Evolutionary conservation across 495 filamentous ascomycete species (phyloP).

Genomic region (Melanomma pulvis-pyrius): DNA sequence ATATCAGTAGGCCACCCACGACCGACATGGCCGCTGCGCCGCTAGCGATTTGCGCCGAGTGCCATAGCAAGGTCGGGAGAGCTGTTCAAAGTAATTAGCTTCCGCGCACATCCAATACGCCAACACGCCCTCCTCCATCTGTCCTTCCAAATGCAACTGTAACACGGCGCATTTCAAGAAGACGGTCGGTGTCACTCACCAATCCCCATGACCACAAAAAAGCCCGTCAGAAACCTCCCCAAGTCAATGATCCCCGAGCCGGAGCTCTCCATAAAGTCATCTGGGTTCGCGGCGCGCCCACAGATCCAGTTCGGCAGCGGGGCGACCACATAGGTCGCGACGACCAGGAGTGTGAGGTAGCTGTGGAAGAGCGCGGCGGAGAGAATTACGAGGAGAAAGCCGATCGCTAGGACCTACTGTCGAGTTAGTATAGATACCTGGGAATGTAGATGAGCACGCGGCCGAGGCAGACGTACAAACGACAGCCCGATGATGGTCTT

Average conservation of each 20-base stretch:
- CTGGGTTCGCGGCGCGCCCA: constrained; percentile 80
- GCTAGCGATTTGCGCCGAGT: constrained; percentile 74
- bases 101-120: neutral
- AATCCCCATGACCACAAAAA: constrained; percentile 96
- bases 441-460: neutral
- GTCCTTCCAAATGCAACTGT: neutral
- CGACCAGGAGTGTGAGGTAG: constrained; percentile 91
- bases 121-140: neutral
- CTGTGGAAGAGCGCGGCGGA: constrained; percentile 91
- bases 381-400: constrained; percentile 98
- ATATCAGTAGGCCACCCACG: constrained; percentile 88
- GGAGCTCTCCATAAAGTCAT: constrained; percentile 91
- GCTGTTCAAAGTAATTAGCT: constrained; percentile 56
- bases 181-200: constrained; percentile 67
- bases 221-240: constrained; percentile 91
- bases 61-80: constrained; percentile 86
- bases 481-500: constrained; percentile 99
- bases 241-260: constrained; percentile 84
- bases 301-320: constrained; percentile 97
- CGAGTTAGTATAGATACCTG: constrained; percentile 4
- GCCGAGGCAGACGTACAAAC: constrained; percentile 64
- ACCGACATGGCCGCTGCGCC: constrained; percentile 97
- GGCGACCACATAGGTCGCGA: constrained; percentile 91
- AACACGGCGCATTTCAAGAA: neutral
- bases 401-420: constrained; percentile 84